Evolutionary conservation across 2,329 filamentous ascomycete species (phyloP).

Genomic region (Pseudogymnoascus sp.): DNA sequence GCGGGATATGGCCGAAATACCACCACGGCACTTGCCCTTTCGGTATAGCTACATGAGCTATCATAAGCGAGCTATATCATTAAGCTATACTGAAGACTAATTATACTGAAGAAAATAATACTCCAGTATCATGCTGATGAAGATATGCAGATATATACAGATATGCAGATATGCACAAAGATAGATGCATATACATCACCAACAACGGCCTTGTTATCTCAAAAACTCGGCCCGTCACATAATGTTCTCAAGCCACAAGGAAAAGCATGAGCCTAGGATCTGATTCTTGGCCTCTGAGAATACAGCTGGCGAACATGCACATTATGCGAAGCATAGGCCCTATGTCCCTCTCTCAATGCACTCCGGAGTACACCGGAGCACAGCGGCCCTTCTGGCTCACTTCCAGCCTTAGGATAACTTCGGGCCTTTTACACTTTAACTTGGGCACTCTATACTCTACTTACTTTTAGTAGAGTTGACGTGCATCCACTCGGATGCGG

Average conservation of each 20-base stretch:
- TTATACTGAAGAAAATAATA: too few relatives aligned
- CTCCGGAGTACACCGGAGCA: background rate
- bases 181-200: background rate
- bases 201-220: background rate
- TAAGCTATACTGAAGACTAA: too few relatives aligned
- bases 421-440: conserved; percentile 1
- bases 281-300: background rate
- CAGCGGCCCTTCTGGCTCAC: background rate
- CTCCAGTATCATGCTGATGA: background rate
- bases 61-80: conserved; percentile 34
- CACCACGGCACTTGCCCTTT: conserved; percentile 7
- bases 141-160: background rate
- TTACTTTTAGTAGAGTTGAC: background rate
- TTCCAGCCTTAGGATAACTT: background rate
- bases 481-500: conserved; percentile 5
- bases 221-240: background rate
- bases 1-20: conserved; percentile 6
- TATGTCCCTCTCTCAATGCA: background rate
- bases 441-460: background rate
- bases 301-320: background rate
- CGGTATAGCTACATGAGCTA: background rate
- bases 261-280: background rate
- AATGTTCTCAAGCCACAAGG: conserved; percentile 22
- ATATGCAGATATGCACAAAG: background rate
- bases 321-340: background rate